Evolutionary conservation across 2,329 filamentous ascomycete genomes (phyloP).

Genomic region (Aspergillus chevalieri): DNA sequence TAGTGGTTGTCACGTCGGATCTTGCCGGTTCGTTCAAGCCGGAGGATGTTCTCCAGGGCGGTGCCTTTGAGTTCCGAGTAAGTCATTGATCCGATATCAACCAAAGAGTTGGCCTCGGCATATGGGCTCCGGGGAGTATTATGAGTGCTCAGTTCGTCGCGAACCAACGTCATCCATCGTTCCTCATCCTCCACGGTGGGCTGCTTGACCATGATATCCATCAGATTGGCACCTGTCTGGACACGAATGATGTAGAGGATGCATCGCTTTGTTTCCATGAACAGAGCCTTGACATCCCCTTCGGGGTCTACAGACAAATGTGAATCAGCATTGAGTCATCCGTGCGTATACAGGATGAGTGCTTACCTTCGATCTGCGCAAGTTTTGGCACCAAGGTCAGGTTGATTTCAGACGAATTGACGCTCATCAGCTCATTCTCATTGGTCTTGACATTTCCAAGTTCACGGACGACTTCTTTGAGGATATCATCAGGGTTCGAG

Average conservation of each 20-base stretch:
- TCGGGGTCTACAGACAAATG: constrained; percentile 62
- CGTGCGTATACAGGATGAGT: background rate
- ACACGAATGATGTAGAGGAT: constrained; percentile 96
- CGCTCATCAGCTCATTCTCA: constrained; percentile 83
- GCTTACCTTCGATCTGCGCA: constrained; percentile 68
- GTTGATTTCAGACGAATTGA: constrained; percentile 81
- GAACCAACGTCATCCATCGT: constrained; percentile 75
- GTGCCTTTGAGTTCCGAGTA: constrained; percentile 91
- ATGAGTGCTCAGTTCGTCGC: constrained; percentile 69
- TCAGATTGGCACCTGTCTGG: constrained; percentile 83
- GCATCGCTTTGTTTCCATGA: constrained; percentile 97
- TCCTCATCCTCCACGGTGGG: constrained; percentile 81
- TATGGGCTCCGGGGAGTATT: constrained; percentile 75
- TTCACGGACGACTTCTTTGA: constrained; percentile 88
- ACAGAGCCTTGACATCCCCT: constrained; percentile 81
- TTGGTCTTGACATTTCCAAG: constrained; percentile 94
- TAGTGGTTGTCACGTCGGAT: constrained; percentile 85
- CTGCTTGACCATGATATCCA: constrained; percentile 90
- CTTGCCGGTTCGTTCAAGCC: constrained; percentile 76
- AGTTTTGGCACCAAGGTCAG: constrained; percentile 86
- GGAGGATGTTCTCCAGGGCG: constrained; percentile 88
- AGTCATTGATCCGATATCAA: constrained; percentile 82
- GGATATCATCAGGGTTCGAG: constrained; percentile 72
- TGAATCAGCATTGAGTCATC: background rate
- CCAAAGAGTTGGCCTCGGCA: constrained; percentile 72